A percentile compares a stretch with the other conserved stretches of the same genome.
These are phyloP conservation scores for Apium graveolens DNA, from an alignment of 129 eudicot species.

Conservation along the genomic window DNA sequence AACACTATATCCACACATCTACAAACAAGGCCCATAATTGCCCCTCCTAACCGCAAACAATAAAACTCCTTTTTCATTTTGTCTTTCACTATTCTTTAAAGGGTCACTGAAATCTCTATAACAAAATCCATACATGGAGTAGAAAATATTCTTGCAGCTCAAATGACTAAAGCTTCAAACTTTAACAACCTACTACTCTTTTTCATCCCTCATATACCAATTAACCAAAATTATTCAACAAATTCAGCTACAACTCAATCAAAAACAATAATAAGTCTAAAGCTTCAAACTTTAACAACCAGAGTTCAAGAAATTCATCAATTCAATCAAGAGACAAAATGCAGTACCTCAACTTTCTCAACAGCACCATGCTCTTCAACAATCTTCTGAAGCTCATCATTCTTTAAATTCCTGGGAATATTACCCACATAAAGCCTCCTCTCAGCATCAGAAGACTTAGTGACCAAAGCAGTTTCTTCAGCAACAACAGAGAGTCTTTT, in stretches of 20 bases:
- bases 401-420: conserved; percentile 62
- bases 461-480: conserved; percentile 34
- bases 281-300: too few species aligned
- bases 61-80: neutral
- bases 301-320: neutral
- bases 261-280: too few species aligned
- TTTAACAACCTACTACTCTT: neutral
- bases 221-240: too few species aligned
- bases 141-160: neutral
- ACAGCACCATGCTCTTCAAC: conserved; percentile 79
- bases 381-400: conserved; percentile 55
- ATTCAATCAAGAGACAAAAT: neutral
- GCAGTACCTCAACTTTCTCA: conserved; percentile 73
- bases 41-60: neutral
- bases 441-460: conserved; percentile 46
- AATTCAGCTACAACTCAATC: too few species aligned
- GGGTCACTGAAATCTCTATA: neutral
- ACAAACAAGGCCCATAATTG: neutral
- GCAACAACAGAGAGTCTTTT: conserved; percentile 40
- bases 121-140: neutral
- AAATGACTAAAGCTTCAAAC: neutral
- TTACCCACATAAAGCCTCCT: conserved; percentile 72
- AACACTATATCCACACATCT: neutral
- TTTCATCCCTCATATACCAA: neutral
- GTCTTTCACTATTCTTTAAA: neutral